These are phyloP conservation scores for Drosera capensis DNA, from an alignment of 148 eudicot species.

Conservation along the genomic window DNA sequence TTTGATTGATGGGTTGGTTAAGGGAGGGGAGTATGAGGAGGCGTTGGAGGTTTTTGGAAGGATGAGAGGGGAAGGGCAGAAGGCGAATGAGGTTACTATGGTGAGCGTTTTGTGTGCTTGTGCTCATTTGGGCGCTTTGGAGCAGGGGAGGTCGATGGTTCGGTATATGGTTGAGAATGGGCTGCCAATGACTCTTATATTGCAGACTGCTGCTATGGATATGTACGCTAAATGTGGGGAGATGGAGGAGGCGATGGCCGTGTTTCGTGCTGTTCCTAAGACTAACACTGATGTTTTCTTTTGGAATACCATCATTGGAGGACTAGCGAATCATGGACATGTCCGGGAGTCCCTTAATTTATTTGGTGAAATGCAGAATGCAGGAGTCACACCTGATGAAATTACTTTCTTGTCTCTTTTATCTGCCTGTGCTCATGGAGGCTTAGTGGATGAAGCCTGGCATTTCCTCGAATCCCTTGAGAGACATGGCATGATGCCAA, in stretches of 20 bases:
- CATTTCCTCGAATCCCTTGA: conserved; percentile 30
- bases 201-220: conserved; percentile 66
- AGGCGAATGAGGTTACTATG: conserved; percentile 86
- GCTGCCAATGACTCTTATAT: conserved; percentile 36
- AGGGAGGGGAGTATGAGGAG: conserved; percentile 38
- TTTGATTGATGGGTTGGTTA: conserved; percentile 76
- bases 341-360: conserved; percentile 38
- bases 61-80: conserved; percentile 35
- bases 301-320: conserved; percentile 86
- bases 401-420: conserved; percentile 65
- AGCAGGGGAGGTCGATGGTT: conserved; percentile 59
- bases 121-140: conserved; percentile 76
- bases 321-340: conserved; percentile 72
- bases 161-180: conserved; percentile 32
- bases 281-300: conserved; percentile 47
- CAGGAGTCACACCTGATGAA: conserved; percentile 46
- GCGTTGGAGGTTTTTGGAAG: conserved; percentile 49
- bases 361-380: conserved; percentile 40
- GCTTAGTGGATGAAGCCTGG: conserved; percentile 71
- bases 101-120: conserved; percentile 86
- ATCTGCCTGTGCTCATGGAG: conserved; percentile 80
- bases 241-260: conserved; percentile 41
- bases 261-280: conserved; percentile 38
- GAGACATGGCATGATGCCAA: conserved; percentile 37
- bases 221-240: conserved; percentile 97